phyloP scores from a whole-genome alignment of 2,329 filamentous ascomycete genomes.

The Cryphonectria nitschkei region DNA sequence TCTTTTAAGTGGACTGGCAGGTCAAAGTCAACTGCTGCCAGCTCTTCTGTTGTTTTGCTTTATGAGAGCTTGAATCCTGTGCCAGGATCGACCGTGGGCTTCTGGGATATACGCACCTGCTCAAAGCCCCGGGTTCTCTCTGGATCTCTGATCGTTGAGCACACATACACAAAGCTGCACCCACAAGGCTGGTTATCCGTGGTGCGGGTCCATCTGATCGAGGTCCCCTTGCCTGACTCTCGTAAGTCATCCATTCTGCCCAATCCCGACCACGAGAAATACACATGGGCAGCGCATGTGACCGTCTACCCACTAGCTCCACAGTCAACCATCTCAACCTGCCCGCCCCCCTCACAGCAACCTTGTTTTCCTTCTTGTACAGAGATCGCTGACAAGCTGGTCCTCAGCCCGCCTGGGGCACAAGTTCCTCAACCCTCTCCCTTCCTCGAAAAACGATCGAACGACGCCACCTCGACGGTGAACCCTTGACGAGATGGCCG shows the following conservation, averaged over 20 bases:
- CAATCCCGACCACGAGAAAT: not conserved
- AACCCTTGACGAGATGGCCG: slow-evolving; percentile 49
- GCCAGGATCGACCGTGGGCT: not conserved
- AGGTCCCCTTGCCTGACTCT: not conserved
- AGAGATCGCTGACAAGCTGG: slow-evolving; percentile 47
- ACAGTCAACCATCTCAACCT: not conserved
- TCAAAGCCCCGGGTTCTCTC: not conserved
- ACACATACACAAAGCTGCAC: not conserved
- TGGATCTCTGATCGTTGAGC: not conserved
- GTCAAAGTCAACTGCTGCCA: not conserved
- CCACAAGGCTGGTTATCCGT: not conserved
- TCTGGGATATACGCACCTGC: not conserved
- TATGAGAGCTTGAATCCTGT: not conserved
- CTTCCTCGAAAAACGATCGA: slow-evolving; percentile 37
- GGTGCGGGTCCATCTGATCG: not conserved
- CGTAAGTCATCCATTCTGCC: not conserved
- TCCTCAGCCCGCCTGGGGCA: slow-evolving; percentile 46
- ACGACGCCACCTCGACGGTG: slow-evolving; percentile 39
- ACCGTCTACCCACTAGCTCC: not conserved
- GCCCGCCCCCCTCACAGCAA: not conserved
- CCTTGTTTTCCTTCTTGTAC: not conserved
- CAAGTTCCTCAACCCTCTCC: slow-evolving; percentile 46
- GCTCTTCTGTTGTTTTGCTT: not conserved
- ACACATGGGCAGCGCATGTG: slow-evolving; percentile 3
- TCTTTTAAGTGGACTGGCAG: not conserved